phyloP scores from a whole-genome alignment of 495 filamentous ascomycete genomes.

The Mytilinidion resinicola region DNA sequence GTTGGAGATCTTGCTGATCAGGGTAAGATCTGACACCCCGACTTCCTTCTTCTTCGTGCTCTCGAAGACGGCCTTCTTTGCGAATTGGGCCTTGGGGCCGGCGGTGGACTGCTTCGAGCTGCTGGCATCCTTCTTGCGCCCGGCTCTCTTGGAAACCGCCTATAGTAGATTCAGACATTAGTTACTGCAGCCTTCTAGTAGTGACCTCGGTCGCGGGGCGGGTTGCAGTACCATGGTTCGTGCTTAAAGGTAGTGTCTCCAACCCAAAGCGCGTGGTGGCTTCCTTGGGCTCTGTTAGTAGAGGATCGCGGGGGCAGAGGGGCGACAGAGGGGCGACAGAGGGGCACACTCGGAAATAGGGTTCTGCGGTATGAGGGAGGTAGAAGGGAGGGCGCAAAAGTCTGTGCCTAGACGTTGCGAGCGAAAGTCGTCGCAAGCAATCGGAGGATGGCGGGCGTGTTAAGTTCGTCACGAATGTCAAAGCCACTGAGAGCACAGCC shows the following conservation, averaged over 20 bases:
- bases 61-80: slow-evolving; percentile 94
- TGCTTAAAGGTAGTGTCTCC: slow-evolving; percentile 8
- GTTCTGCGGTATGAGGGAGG: too few species aligned
- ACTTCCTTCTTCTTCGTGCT: slow-evolving; percentile 98
- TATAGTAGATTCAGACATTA: slow-evolving; percentile 14
- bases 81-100: slow-evolving; percentile 54
- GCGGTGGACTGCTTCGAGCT: slow-evolving; percentile 43
- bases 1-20: slow-evolving; percentile 97
- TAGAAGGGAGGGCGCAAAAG: too few species aligned
- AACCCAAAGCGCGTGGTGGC: background rate
- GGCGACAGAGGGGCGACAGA: background rate
- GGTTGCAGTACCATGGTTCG: slow-evolving; percentile 23
- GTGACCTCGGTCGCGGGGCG: background rate
- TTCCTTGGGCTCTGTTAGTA: background rate
- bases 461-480: background rate
- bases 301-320: background rate
- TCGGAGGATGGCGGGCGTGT: too few species aligned
- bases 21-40: slow-evolving; percentile 93
- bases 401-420: too few species aligned
- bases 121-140: slow-evolving; percentile 59
- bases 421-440: too few species aligned
- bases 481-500: background rate
- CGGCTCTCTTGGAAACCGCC: slow-evolving; percentile 47
- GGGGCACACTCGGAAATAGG: background rate
- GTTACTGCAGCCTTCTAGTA: background rate